Percentiles rank a stretch among this genome's conserved stretches.
Evolutionary conservation across 805 yeast genomes (phyloP).

Genomic region (Scheffersomyces lignosus): DNA sequence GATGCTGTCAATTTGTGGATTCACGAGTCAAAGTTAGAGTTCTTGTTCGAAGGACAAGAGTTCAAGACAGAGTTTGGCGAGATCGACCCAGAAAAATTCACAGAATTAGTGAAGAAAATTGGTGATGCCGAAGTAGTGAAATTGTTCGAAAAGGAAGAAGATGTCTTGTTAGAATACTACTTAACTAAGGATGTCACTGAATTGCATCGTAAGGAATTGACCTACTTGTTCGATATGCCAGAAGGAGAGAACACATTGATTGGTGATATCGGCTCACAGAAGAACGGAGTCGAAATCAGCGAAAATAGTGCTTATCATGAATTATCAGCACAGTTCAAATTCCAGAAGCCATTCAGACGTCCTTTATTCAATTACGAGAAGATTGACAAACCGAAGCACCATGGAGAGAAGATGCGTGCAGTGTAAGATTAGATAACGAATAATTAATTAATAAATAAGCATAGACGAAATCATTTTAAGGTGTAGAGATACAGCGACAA

Average conservation of each 20-base stretch:
- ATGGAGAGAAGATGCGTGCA: too few species aligned
- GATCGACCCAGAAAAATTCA: slow-evolving; percentile 15
- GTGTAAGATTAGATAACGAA: too few species aligned
- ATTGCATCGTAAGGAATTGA: slow-evolving; percentile 23
- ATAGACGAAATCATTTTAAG: too few species aligned
- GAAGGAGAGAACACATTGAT: slow-evolving; percentile 21
- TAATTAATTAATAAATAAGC: slow-evolving; percentile 10
- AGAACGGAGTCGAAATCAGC: slow-evolving; percentile 9
- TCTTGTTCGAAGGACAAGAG: slow-evolving; percentile 14
- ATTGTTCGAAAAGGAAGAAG: slow-evolving; percentile 20
- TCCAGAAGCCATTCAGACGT: slow-evolving; percentile 24
- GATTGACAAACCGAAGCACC: slow-evolving; percentile 24
- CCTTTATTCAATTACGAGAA: slow-evolving; percentile 27
- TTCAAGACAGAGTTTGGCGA: slow-evolving; percentile 9
- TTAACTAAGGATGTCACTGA: slow-evolving; percentile 25
- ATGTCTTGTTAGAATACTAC: slow-evolving; percentile 25
- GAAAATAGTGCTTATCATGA: slow-evolving; percentile 17
- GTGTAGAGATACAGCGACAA: too few species aligned
- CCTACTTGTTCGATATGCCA: slow-evolving; percentile 17
- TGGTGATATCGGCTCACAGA: slow-evolving; percentile 18
- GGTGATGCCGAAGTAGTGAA: slow-evolving; percentile 17
- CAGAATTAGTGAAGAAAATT: slow-evolving; percentile 18
- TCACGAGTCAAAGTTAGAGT: slow-evolving; percentile 12
- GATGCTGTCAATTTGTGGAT: slow-evolving; percentile 20
- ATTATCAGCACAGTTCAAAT: slow-evolving; percentile 19